Percentiles rank a stretch among this genome's conserved stretches.
These are phyloP conservation scores for Paralagenidium karlingii DNA, from an alignment of 352 stramenopile genomes.

Conservation along the genomic window DNA sequence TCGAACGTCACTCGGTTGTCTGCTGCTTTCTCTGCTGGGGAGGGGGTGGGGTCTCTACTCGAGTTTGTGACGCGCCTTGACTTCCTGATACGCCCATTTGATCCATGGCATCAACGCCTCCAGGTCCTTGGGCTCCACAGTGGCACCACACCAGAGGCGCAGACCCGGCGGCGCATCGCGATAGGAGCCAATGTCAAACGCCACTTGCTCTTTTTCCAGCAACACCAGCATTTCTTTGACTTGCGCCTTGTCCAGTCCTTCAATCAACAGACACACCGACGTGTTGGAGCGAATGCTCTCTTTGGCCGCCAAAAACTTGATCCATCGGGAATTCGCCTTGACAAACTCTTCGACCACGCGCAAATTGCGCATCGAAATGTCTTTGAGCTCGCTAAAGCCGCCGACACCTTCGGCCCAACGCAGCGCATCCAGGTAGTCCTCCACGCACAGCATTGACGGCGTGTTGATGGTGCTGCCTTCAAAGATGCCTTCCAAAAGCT, in stretches of 20 bases:
- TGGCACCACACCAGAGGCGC: conserved; percentile 98
- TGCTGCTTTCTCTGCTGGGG: too few relatives aligned
- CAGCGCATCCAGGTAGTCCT: conserved; percentile 98
- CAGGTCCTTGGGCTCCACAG: conserved; percentile 96
- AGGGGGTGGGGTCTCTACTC: too few relatives aligned
- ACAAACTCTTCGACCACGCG: conserved; percentile 95
- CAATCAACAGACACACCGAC: conserved; percentile 94
- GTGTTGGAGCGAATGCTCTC: conserved; percentile 92
- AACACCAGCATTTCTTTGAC: conserved; percentile 96
- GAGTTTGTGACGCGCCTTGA: conserved; percentile 41
- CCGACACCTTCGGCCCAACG: conserved; percentile 93
- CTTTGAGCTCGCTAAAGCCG: conserved; percentile 89
- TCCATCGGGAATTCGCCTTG: conserved; percentile 90
- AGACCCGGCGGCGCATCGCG: conserved; percentile 95
- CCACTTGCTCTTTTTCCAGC: conserved; percentile 93
- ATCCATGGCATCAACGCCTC: conserved; percentile 98
- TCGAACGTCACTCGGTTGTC: too few relatives aligned
- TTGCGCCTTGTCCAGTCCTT: conserved; percentile 84
- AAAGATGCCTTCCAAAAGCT: conserved; percentile 91
- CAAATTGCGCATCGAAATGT: conserved; percentile 91
- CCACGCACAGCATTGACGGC: conserved; percentile 97
- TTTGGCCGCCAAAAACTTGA: conserved; percentile 94
- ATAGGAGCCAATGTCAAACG: conserved; percentile 98
- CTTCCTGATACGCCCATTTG: conserved; percentile 94
- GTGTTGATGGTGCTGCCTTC: conserved; percentile 99